A percentile compares a stretch with the other conserved stretches of the same genome.
Evolutionary conservation across 345 rosid species (phyloP).

Genomic region (Lagerstroemia speciosa): DNA sequence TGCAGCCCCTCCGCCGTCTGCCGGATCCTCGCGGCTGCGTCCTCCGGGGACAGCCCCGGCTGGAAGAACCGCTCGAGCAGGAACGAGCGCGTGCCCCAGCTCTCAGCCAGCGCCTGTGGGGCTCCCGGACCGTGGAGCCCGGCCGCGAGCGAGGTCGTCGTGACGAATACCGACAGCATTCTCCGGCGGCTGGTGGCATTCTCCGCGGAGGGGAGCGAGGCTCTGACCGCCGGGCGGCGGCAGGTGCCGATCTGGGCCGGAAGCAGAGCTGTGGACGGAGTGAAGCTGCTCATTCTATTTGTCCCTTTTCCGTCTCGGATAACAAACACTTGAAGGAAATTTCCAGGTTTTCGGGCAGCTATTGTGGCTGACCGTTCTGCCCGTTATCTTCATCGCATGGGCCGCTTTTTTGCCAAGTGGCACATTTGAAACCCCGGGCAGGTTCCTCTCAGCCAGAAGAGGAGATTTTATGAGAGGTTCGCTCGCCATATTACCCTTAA

Average conservation of each 20-base stretch:
- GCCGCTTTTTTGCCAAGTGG: neutral
- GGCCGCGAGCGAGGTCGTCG: conserved; percentile 25
- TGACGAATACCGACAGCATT: conserved; percentile 23
- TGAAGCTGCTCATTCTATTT: conserved; percentile 33
- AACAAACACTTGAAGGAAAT: neutral
- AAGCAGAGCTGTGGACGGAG: conserved; percentile 34
- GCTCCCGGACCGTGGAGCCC: conserved; percentile 12
- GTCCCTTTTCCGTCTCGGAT: neutral
- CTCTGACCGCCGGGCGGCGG: conserved; percentile 15
- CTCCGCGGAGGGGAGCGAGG: conserved; percentile 18
- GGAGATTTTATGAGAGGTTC: too few species aligned
- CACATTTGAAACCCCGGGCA: neutral
- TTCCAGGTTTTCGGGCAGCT: neutral
- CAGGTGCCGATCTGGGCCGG: conserved; percentile 14
- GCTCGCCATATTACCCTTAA: too few species aligned
- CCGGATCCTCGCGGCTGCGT: conserved; percentile 71
- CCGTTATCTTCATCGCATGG: neutral
- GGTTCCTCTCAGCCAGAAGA: neutral
- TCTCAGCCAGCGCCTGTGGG: conserved; percentile 47
- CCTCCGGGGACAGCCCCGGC: conserved; percentile 74
- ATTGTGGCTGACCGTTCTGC: neutral
- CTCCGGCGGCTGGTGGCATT: conserved; percentile 31
- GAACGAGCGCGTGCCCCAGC: conserved; percentile 78
- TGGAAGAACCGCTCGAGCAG: conserved; percentile 50
- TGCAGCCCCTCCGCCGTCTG: conserved; percentile 86